phyloP scores from a whole-genome alignment of 2,329 filamentous ascomycete species.

The Fusarium napiforme region DNA sequence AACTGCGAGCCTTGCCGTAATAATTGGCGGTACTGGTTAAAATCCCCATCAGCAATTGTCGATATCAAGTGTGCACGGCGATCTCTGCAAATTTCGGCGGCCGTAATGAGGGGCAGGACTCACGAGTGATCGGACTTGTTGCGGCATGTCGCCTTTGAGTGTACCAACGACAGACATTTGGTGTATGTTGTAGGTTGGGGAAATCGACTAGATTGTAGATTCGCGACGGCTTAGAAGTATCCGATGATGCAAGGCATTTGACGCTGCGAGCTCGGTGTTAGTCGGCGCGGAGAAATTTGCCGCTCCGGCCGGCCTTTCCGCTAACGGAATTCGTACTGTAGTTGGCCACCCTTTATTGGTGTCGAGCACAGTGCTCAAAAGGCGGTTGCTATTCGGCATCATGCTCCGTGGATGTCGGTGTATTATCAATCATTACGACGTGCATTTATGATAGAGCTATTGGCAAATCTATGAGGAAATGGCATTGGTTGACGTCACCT shows the following conservation, averaged over 20 bases:
- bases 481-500: accelerated
- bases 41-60: conserved; percentile 25
- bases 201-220: conserved; percentile 23
- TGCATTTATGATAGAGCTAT: neutral
- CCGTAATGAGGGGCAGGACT: conserved; percentile 42
- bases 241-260: conserved; percentile 47
- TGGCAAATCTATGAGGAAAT: neutral
- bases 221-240: conserved; percentile 34
- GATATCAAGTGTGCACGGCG: neutral
- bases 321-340: conserved; percentile 5
- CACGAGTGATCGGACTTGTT: conserved; percentile 68
- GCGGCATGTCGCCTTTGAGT: conserved; percentile 64
- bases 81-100: conserved; percentile 27
- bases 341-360: accelerated
- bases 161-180: conserved; percentile 53
- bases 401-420: conserved; percentile 10
- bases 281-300: conserved; percentile 51
- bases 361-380: neutral
- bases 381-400: neutral
- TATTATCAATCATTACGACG: conserved; percentile 8
- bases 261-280: conserved; percentile 47
- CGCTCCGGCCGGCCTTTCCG: conserved; percentile 41
- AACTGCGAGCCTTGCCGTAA: conserved; percentile 89
- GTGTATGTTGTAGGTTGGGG: conserved; percentile 45
- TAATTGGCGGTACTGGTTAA: conserved; percentile 84